Base-by-base conservation (phyloP, 2,329 filamentous ascomycete species). In the Beauveria varroae region DNA sequence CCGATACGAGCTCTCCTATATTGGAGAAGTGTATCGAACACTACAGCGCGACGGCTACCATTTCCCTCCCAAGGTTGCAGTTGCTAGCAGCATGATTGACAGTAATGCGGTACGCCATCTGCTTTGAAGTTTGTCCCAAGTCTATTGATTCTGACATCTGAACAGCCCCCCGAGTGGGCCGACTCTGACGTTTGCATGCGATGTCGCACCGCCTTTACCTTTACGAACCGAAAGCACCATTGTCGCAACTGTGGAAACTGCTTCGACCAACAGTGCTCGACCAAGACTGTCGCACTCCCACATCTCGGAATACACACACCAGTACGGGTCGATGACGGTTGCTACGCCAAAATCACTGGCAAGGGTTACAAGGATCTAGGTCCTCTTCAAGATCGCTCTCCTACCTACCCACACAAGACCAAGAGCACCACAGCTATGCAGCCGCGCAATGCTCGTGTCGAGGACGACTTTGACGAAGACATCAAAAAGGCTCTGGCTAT, bases 121-220 rank as follows among this genome's bases (percentile, higher is more conserved):
- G 14, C 9, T 5, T 1, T 16, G 12, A 8, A 40, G 3, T 3
- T 3, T 3, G 2, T 12, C 6, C 37, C 20, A 40, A 50, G 30
- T 24, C 12, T 37, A 22, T 5, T 40, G 41, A n/a, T 41, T n/a
- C 44, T 60, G 28, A 60, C 60, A 8, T 12, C 46, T 9, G 12
- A 26, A 40, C 26, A 96, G 88, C 95, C 95, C 10, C 95, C 95
- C 0, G 95, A 99, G 76, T 99, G 95, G 95, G 87, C 88, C 56
- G 95, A 99, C 75, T 97, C 93, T 12, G 95, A 99, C 69, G 93
- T 99, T 37, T 99, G 95, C 74, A 97, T 99, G 92, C 89, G 95
- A 71, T 99, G 95, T 74, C 87, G 95, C 67, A 97, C 93, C 14
- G 78, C 91, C 20, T 99, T 99, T 69, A 97, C 91, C 53, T 97